These are phyloP conservation scores for Tolypocladium amazonense DNA, from an alignment of 2,329 filamentous ascomycete genomes.

Conservation along the genomic window DNA sequence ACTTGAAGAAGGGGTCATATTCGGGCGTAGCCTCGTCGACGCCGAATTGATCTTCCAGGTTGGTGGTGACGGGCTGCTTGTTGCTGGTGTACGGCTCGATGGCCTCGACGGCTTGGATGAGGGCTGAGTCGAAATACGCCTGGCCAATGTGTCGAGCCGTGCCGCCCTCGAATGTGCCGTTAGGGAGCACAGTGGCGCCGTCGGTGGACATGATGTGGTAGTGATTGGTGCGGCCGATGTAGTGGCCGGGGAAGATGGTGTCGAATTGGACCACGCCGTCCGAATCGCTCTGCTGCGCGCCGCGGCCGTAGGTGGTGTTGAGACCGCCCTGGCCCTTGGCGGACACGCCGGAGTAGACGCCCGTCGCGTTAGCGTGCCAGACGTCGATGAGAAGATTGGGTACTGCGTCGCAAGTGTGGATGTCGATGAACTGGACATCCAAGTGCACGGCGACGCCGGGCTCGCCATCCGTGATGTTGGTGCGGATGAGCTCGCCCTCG, in stretches of 20 bases:
- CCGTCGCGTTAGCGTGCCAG: constrained; percentile 35
- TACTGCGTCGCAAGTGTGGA: constrained; percentile 28
- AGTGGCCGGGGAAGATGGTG: constrained; percentile 32
- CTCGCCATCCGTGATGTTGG: constrained; percentile 27
- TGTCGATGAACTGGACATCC: constrained; percentile 32
- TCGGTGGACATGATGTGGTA: constrained; percentile 23
- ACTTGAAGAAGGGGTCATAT: constrained; percentile 48
- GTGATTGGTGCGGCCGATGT: constrained; percentile 28
- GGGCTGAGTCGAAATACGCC: constrained; percentile 44
- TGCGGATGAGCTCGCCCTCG: constrained; percentile 25
- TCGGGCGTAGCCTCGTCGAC: constrained; percentile 32
- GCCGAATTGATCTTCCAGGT: constrained; percentile 36
- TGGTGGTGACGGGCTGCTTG: constrained; percentile 31
- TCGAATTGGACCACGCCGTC: constrained; percentile 30
- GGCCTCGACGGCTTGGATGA: constrained; percentile 36
- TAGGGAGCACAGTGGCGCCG: constrained; percentile 26
- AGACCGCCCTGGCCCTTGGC: constrained; percentile 23
- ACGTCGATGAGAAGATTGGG: constrained; percentile 28
- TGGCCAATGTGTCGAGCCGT: constrained; percentile 50
- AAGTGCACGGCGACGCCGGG: constrained; percentile 27
- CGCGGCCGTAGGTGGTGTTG: constrained; percentile 26
- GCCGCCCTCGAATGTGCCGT: constrained; percentile 39
- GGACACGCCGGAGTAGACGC: constrained; percentile 31
- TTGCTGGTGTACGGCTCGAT: constrained; percentile 33
- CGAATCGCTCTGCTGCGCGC: constrained; percentile 25